Evolutionary conservation across 352 stramenopile species (phyloP), one percentile per base, ranked within the genome.

Genomic region (Phytophthora lateralis): DNA sequence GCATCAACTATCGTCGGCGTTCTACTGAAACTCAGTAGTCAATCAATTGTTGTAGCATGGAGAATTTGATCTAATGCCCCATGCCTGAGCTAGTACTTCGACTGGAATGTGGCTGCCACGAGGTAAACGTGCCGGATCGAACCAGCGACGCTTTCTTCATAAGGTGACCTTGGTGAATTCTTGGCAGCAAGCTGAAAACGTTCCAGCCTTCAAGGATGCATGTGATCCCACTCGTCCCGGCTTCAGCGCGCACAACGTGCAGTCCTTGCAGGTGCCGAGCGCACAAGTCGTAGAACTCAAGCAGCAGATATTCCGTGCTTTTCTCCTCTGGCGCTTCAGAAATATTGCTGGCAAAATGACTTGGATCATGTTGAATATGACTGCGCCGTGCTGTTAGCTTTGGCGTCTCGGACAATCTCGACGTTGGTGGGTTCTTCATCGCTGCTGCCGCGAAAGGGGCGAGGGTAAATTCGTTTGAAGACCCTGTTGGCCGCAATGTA

Each of bases 151-250:
- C 39, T 20, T 46, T 78, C 29, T 65, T 65, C 0, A 21, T 58
- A 3, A 62, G 43, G 26, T 73, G 59, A 6, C 51, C 44, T 39
- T 74, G 66, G 10, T 69, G 58, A 32, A 83, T 67, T 15, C 74
- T 79, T 1, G 83, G 81, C 24, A 92, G 18, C 2, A 91, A 61
- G 34, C 70, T 80, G 57, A 90, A 85, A 12, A 89, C 12, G 45
- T 91, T 88, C 73, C 76, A 89, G 0, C 81, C 81, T 39, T 92
- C 83, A 3, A 91, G 38, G 8, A 79, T 53, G 17, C 82, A 78
- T 3, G 74, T 77, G 18, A 91, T 17, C 0, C 83, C 83, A 41
- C 79, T 90, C 3, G 83, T 89, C 6, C 83, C 83, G 1, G 83
- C 81, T 56, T 92, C 80, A 3, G 69, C 78, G 12, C 74, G 80